Evolutionary conservation across 257 asterid species (phyloP).

Genomic region (Salvia hispanica): DNA sequence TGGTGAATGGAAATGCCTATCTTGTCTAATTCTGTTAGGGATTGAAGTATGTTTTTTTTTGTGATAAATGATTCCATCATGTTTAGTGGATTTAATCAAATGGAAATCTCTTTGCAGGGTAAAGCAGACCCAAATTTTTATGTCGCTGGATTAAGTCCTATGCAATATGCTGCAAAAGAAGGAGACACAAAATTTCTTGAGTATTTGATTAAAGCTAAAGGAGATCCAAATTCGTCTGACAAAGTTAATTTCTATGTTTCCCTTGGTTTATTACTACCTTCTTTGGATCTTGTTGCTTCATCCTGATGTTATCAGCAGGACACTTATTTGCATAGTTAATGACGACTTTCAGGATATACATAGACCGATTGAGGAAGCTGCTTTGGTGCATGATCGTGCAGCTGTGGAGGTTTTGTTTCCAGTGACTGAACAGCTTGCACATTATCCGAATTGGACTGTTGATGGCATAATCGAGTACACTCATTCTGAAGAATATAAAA

Average conservation of each 20-base stretch:
- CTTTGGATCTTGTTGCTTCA: too few species aligned
- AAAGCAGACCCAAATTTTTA: constrained; percentile 29
- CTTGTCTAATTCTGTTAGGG: too few species aligned
- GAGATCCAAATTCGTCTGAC: constrained; percentile 14
- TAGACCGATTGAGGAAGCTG: constrained; percentile 32
- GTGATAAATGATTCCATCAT: too few species aligned
- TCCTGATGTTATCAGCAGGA: too few species aligned
- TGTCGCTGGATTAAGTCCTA: constrained; percentile 18
- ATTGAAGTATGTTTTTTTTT: too few species aligned
- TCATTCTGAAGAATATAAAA: constrained; percentile 9
- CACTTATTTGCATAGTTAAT: background rate
- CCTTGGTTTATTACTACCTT: too few species aligned
- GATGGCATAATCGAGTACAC: constrained; percentile 24
- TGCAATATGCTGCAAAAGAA: constrained; percentile 24
- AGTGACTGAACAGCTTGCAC: constrained; percentile 20
- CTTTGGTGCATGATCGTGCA: background rate
- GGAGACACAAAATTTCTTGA: background rate
- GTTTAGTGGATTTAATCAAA: too few species aligned
- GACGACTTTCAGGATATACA: constrained; percentile 20
- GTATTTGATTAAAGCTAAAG: constrained; percentile 32
- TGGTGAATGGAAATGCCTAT: too few species aligned
- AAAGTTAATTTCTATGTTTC: constrained; percentile 10
- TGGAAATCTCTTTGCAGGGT: too few species aligned
- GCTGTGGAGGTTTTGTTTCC: constrained; percentile 38
- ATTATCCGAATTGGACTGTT: constrained; percentile 38